Percentiles rank a stretch among this genome's conserved stretches.
phyloP scores from a whole-genome alignment of 768 basidiomycete species.

The Lactarius quietus region DNA sequence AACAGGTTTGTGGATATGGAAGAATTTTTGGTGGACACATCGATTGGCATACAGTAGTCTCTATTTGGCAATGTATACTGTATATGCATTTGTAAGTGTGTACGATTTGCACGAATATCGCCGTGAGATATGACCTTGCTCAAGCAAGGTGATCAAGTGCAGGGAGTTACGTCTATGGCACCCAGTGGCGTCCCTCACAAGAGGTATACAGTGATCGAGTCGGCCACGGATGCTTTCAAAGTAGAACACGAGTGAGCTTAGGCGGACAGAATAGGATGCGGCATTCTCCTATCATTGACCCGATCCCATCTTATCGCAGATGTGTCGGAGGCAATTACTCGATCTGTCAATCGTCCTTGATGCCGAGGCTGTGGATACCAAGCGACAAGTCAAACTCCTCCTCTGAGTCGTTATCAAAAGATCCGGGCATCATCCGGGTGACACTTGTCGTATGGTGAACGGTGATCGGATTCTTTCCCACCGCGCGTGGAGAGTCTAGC shows the following conservation, averaged over 20 bases:
- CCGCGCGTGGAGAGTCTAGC: not conserved
- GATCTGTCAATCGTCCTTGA: not conserved
- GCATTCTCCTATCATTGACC: too few relatives aligned
- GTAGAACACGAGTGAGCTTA: not conserved
- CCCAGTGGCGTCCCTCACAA: not conserved
- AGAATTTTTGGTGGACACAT: too few relatives aligned
- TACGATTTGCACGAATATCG: too few relatives aligned
- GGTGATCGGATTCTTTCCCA: not conserved
- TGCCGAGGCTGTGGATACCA: conserved; percentile 1
- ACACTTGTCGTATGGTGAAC: not conserved
- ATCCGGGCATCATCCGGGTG: conserved; percentile 10
- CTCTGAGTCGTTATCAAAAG: conserved; percentile 4
- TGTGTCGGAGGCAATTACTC: not conserved
- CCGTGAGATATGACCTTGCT: too few relatives aligned
- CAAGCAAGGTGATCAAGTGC: too few relatives aligned
- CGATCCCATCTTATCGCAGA: not conserved
- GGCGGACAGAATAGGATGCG: not conserved
- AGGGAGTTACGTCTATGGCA: not conserved
- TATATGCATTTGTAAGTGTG: too few relatives aligned
- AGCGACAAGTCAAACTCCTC: conserved; percentile 6
- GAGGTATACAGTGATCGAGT: not conserved
- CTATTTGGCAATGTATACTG: too few relatives aligned
- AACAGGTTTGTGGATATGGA: too few relatives aligned
- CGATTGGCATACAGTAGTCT: too few relatives aligned
- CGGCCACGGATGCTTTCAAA: not conserved